These are phyloP conservation scores for Dactylonectria macrodidyma DNA, from an alignment of 2,329 filamentous ascomycete genomes.

Conservation along the genomic window DNA sequence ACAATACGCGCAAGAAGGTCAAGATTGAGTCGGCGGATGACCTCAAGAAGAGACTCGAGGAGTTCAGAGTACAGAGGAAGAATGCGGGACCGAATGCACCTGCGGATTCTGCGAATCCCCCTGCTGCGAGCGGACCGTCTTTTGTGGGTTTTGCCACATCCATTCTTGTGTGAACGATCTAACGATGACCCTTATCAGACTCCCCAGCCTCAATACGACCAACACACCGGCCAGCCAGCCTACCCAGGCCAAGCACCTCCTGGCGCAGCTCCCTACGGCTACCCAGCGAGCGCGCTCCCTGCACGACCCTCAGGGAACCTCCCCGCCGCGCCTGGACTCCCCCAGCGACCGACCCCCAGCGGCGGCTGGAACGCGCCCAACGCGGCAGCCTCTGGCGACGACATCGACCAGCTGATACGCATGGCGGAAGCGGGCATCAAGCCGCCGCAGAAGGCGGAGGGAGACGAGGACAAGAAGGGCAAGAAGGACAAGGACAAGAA, in stretches of 20 bases:
- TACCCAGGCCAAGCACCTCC: constrained; percentile 43
- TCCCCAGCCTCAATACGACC: constrained; percentile 40
- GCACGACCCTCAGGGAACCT: constrained; percentile 59
- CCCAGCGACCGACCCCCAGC: constrained; percentile 59
- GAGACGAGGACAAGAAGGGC: constrained; percentile 65
- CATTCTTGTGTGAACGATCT: constrained; percentile 34
- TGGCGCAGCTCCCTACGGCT: constrained; percentile 48
- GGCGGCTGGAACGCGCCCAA: constrained; percentile 47
- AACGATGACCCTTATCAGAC: constrained; percentile 57
- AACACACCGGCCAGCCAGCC: constrained; percentile 40
- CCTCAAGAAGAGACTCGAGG: constrained; percentile 84
- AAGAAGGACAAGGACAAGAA: constrained; percentile 81
- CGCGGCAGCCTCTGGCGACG: constrained; percentile 61
- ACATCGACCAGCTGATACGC: constrained; percentile 76
- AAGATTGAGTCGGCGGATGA: constrained; percentile 83
- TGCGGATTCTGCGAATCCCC: constrained; percentile 48
- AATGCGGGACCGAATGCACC: constrained; percentile 68
- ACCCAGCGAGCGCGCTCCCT: constrained; percentile 61
- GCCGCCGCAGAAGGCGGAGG: constrained; percentile 59
- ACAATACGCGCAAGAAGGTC: constrained; percentile 79
- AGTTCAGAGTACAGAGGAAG: constrained; percentile 79
- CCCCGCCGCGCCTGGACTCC: constrained; percentile 58
- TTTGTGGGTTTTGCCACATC: constrained; percentile 67
- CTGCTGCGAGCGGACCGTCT: constrained; percentile 64
- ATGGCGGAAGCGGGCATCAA: constrained; percentile 75